Evolutionary conservation across 2,329 filamentous ascomycete genomes (phyloP).

Genomic region (Onygenales sp.): DNA sequence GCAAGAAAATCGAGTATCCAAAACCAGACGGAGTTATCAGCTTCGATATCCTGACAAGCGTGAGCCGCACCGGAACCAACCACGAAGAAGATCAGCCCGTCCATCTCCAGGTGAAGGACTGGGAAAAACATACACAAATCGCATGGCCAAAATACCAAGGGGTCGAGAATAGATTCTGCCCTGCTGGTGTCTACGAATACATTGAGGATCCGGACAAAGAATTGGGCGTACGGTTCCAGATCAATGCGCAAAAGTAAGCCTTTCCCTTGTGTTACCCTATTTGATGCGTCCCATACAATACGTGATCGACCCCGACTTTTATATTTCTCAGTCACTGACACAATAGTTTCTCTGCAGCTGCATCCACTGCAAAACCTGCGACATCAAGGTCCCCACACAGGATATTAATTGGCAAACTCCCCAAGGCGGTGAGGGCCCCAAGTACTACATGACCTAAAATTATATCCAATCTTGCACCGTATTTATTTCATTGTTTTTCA

Average conservation of each 20-base stretch:
- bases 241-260: constrained; percentile 89
- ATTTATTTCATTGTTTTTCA: neutral
- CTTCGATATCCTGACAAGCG: constrained; percentile 93
- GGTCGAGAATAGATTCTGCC: constrained; percentile 92
- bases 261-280: neutral
- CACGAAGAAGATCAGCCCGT: constrained; percentile 98
- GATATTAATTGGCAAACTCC: constrained; percentile 97
- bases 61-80: constrained; percentile 91
- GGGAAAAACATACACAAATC: constrained; percentile 77
- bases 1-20: constrained; percentile 84
- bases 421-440: constrained; percentile 72
- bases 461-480: neutral
- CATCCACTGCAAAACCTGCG: constrained; percentile 98
- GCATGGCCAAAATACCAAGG: constrained; percentile 85
- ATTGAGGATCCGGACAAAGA: constrained; percentile 83
- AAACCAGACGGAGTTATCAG: constrained; percentile 93
- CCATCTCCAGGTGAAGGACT: constrained; percentile 89
- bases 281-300: neutral
- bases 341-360: constrained; percentile 52
- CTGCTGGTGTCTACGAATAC: constrained; percentile 96
- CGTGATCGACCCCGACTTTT: neutral
- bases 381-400: constrained; percentile 94
- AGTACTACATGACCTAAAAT: constrained; percentile 51
- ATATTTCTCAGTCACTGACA: neutral
- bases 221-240: constrained; percentile 88